Evolutionary conservation across 2,329 filamentous ascomycete genomes (phyloP), one percentile per base, ranked within the genome.

Genomic region (Achaetomium macrosporum): DNA sequence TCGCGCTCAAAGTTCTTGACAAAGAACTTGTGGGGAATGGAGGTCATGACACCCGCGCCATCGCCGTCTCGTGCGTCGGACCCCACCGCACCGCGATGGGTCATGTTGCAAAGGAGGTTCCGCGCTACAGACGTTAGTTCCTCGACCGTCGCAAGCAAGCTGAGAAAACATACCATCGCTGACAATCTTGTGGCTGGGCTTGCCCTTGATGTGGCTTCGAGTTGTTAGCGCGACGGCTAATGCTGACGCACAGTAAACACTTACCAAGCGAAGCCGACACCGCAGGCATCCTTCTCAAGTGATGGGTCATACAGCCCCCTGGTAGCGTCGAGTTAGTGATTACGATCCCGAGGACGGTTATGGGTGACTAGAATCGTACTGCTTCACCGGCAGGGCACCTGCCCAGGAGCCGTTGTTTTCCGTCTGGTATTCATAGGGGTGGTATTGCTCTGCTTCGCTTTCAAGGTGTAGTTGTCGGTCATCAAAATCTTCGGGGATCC

Each of bases 101-200:
- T 97, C 93, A 99, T 99, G 81, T 99, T 97, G 81, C 93, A 99
- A 59, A 99, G 84, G 57, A 99, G 79, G 73, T 91, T 95, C 61
- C 89, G 87, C 62, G 91, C 89, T 93, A 59, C 36, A 12, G 44
- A 15, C 2, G 51, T 62, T 45, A 61, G 54, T 20, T 43, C n/a
- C 9, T 16, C 0, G n/a, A 3, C 5, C 29, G 8, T 41, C 6
- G 13, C 19, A 5, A 13, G 31, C 11, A 41, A 19, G 25, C 30
- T 40, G 15, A 25, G 16, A 44, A 15, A 31, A 36, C 84, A 76
- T 73, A 93, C 89, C 92, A 95, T 97, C 92, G 74, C 88, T 96
- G 59, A 97, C 87, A 67, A 97, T 97, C 71, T 97, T 99, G 81
- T 97, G 93, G 77, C 91, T 97, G 59, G 91, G 73, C 72, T 88